Evolutionary conservation across 176 grass and related monocot species (phyloP), one percentile per base, ranked within the genome.

Genomic region (Rhynchospora tenuis): DNA sequence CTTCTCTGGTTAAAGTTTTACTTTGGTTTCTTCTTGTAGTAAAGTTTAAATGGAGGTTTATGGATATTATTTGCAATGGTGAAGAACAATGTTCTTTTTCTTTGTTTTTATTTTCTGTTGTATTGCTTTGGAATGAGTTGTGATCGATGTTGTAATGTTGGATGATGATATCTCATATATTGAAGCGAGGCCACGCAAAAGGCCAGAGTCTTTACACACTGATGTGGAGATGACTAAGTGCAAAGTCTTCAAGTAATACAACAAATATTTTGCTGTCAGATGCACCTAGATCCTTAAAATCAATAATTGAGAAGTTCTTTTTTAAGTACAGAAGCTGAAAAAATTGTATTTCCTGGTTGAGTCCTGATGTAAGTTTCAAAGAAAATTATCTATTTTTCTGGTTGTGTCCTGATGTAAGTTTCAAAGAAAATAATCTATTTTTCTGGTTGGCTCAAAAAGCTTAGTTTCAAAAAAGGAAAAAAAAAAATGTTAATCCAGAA

Each of bases 1-100:
- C 42, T 82, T 67, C n/a, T 84, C 46, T 85, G 62, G 27, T 52
- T 27, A 42, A 43, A 17, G 52, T 46, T 45, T n/a, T 82, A 50
- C 63, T 33, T 48, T 62, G 10, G 4, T 79, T 58, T 60, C 6
- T 68, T 48, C 5, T 81, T 47, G 33, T 64, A 26, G n/a, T 63
- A 47, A 81, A 62, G 16, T 82, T 77, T 4, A 29, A 77, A 19
- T 28, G 48, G 14, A 76, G 24, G 48, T 55, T 54, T 76, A 19
- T 77, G 6, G 72, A 76, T 76, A 12, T 76, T 55, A 9, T 51
- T 11, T 77, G 15, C 26, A 31, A 29, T 55, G 73, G 14, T 56
- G 24, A 54, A 43, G 65, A 43, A 31, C 24, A 51, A 12, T 52
- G 26, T 56, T 29, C 26, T 54, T 48, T 73, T 76, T 54, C 2